Conservation (phyloP, 2,329 filamentous ascomycete species). For the Didymella glomerata region DNA sequence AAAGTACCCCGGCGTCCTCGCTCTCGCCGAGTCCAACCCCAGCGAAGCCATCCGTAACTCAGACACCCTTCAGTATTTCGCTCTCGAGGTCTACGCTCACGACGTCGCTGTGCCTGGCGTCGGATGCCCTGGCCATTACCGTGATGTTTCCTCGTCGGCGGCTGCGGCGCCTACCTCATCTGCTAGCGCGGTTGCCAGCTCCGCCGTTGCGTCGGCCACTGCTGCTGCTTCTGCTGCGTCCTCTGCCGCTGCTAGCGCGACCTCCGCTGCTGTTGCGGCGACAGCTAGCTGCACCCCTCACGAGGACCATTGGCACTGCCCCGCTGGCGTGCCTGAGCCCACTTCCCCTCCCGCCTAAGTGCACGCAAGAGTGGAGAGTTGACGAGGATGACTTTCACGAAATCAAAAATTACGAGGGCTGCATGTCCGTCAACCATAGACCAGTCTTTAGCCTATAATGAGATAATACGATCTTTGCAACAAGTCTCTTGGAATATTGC, state of each 20-base stretch:
- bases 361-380: neutral
- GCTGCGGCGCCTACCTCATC: slow-evolving; percentile 12
- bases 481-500: too few species aligned
- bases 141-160: slow-evolving; percentile 21
- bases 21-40: slow-evolving; percentile 61
- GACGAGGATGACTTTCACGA: neutral
- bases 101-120: slow-evolving; percentile 70
- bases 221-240: slow-evolving; percentile 10
- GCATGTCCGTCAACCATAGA: neutral
- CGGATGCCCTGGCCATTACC: slow-evolving; percentile 64
- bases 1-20: slow-evolving; percentile 63
- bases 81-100: slow-evolving; percentile 71
- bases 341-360: slow-evolving; percentile 32
- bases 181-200: slow-evolving; percentile 5
- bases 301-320: slow-evolving; percentile 40
- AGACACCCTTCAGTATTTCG: slow-evolving; percentile 72
- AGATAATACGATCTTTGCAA: neutral
- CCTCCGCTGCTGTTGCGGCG: slow-evolving; percentile 17
- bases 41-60: slow-evolving; percentile 65
- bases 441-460: neutral
- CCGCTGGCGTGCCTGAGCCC: slow-evolving; percentile 37
- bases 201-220: slow-evolving; percentile 7
- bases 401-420: neutral
- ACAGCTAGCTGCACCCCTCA: slow-evolving; percentile 31
- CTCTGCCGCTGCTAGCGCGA: slow-evolving; percentile 6